Base-by-base conservation (phyloP, 2,329 filamentous ascomycete genomes). In the Alternaria triticina region DNA sequence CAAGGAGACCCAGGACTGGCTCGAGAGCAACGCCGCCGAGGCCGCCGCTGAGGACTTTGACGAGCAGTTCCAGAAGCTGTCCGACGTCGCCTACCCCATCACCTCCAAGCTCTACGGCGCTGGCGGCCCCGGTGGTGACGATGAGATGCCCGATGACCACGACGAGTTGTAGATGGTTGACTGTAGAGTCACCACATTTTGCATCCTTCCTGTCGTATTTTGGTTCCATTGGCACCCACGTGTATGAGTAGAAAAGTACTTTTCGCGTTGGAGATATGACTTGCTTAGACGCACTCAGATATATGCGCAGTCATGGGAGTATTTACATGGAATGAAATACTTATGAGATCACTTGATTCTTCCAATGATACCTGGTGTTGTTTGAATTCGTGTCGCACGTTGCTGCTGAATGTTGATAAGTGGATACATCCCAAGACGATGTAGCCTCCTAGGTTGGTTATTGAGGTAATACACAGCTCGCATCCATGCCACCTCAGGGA, bases 21-120 rank as follows among this genome's bases (percentile, higher is more conserved):
- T 99, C 64, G 94, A 97, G 75, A 93, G 97, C 88, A 96, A 97
- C 84, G 92, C 89, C 71, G 89, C 91, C 71, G 91, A 91, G 56
- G 96, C 96, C 69, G 89, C 86, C 72, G 87, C 93, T 64, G 95
- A 97, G 86, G 96, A 98, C 86, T 97, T 98, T 77, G 94, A 97
- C 84, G 96, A 99, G 89, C 95, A 98, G 87, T 97, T 96, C 88
- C 95, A 99, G 91, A 97, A 97, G 89, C 89, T 99, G 73, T 96
- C 92, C 76, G 91, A 92, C 82, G 92, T 97, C 70, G 96, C 96
- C 58, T 97, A 98, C 86, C 96, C 96, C 73, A 99, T 99, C 85
- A 99, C 96, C 76, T 97, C 93, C 86, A 99, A 99, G 90, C 88
- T 97, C 78, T 97, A 97, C 87, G 85, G 82, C 73, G 89, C 88